phyloP scores from a whole-genome alignment of 164 flowering plant genomes.

The Vitis vinifera region ASM3070453v1 NC_081806.1:18895501-18896000 shows the following conservation, averaged over 20 bases:
- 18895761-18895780: conserved; percentile 93
- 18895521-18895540: conserved; percentile 99
- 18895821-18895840: conserved; percentile 97
- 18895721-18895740: conserved; percentile 88
- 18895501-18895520: conserved; percentile 91
- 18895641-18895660: conserved; percentile 87
- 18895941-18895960: conserved; percentile 96
- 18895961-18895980: conserved; percentile 94
- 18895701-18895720: conserved; percentile 74
- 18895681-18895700: conserved; percentile 95
- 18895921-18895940: conserved; percentile 15
- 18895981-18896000: conserved; percentile 88
- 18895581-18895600: background rate
- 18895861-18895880: conserved; percentile 35
- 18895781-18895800: conserved; percentile 97
- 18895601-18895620: conserved; percentile 22
- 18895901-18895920: background rate
- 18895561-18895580: background rate
- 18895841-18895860: conserved; percentile 96
- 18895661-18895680: conserved; percentile 95
- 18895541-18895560: conserved; percentile 11
- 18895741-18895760: conserved; percentile 74
- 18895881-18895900: no score
- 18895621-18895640: conserved; percentile 96
- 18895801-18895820: conserved; percentile 89